Evolutionary conservation across 805 yeast genomes (phyloP).

Genomic region (Saccharomycopsis sp.): DNA sequence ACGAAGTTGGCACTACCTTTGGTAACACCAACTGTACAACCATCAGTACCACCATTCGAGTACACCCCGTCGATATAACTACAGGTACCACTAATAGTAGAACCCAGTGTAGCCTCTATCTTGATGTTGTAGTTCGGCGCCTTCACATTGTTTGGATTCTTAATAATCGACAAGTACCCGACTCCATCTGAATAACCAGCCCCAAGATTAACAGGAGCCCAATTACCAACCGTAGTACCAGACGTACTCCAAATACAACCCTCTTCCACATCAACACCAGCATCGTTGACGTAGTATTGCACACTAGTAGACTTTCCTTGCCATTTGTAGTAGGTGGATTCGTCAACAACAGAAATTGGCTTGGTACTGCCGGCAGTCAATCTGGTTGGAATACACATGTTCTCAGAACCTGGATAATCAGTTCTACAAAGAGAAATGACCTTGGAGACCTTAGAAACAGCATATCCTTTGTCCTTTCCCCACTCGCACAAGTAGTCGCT

Average conservation of each 20-base stretch:
- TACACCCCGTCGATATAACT: constrained; percentile 71
- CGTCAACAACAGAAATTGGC: constrained; percentile 76
- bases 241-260: constrained; percentile 92
- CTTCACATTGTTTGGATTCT: constrained; percentile 82
- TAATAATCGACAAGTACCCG: constrained; percentile 83
- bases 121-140: constrained; percentile 68
- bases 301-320: constrained; percentile 77
- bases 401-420: constrained; percentile 98
- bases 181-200: constrained; percentile 75
- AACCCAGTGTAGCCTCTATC: constrained; percentile 66
- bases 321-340: constrained; percentile 75
- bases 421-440: constrained; percentile 92
- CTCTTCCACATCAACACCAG: constrained; percentile 82
- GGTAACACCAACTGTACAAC: constrained; percentile 90
- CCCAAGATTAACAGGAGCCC: constrained; percentile 96
- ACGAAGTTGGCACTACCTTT: constrained; percentile 81
- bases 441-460: constrained; percentile 54
- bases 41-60: constrained; percentile 65
- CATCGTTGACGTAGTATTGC: constrained; percentile 95
- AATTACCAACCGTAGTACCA: constrained; percentile 85
- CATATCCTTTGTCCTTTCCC: constrained; percentile 69
- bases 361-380: constrained; percentile 58
- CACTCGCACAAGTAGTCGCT: constrained; percentile 73
- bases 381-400: constrained; percentile 92
- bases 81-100: constrained; percentile 67